phyloP scores from a whole-genome alignment of 108 stramenopile genomes.

The Skeletonema marinoi region DNA sequence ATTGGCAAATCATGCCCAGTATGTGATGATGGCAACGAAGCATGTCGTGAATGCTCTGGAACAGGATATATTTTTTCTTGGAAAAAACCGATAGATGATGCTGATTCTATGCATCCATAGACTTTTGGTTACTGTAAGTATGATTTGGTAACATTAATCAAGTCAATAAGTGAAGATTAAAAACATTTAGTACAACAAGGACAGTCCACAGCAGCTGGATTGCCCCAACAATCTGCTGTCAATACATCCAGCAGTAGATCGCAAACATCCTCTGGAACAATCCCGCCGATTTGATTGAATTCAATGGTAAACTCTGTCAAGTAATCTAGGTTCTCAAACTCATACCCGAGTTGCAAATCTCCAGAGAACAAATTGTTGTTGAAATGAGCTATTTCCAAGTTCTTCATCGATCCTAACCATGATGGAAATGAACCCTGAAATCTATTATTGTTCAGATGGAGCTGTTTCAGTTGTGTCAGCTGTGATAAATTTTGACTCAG shows the following conservation, averaged over 20 bases:
- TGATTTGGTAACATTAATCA: not conserved
- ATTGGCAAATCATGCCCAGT: conserved; percentile 39
- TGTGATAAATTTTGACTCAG: conserved; percentile 26
- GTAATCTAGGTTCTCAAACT: conserved; percentile 26
- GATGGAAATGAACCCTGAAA: conserved; percentile 29
- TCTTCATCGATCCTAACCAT: conserved; percentile 29
- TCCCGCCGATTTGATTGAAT: conserved; percentile 37
- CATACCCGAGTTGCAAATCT: conserved; percentile 16
- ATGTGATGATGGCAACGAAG: conserved; percentile 38
- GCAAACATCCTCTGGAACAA: conserved; percentile 32
- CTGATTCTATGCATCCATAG: conserved; percentile 12
- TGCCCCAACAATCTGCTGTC: conserved; percentile 47
- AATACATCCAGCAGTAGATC: conserved; percentile 34
- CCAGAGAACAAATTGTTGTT: conserved; percentile 44
- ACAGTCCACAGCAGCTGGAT: conserved; percentile 38
- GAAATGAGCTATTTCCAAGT: conserved; percentile 34
- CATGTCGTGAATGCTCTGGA: conserved; percentile 35
- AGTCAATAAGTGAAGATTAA: not conserved
- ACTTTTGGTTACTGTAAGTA: not conserved
- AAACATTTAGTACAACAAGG: conserved; percentile 43
- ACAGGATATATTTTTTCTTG: conserved; percentile 40
- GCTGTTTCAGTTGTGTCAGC: conserved; percentile 21
- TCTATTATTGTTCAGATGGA: conserved; percentile 40
- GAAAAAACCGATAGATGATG: conserved; percentile 12
- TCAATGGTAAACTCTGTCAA: conserved; percentile 35